These are phyloP conservation scores for Fusarium temperatum DNA, from an alignment of 2,329 filamentous ascomycete genomes.

Conservation along the genomic window DNA sequence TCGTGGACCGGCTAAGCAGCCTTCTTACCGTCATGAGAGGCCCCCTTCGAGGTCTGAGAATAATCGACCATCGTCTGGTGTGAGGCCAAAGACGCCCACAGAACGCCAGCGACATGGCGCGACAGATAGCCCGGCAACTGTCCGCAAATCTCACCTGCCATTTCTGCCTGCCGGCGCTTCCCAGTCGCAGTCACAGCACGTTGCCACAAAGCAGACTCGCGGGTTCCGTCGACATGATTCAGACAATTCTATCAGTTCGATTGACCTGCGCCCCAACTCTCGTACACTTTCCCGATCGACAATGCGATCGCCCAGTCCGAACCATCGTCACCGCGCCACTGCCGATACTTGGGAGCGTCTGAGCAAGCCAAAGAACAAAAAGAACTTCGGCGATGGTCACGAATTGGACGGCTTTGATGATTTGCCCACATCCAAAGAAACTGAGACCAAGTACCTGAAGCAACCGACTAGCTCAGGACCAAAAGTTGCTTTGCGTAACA, in stretches of 20 bases:
- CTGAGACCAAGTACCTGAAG: constrained; percentile 85
- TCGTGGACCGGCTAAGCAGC: constrained; percentile 61
- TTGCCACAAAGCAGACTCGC: constrained; percentile 74
- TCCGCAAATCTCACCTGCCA: constrained; percentile 71
- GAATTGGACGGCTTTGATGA: constrained; percentile 96
- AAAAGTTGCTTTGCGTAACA: constrained; percentile 68
- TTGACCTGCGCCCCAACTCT: constrained; percentile 66
- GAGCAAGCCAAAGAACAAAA: constrained; percentile 69
- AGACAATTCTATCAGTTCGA: constrained; percentile 69
- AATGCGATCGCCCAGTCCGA: constrained; percentile 68
- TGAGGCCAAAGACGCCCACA: constrained; percentile 76
- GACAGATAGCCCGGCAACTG: constrained; percentile 60
- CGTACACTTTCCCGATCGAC: constrained; percentile 66
- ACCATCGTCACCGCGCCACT: constrained; percentile 54
- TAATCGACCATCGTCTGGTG: constrained; percentile 58
- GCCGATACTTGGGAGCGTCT: constrained; percentile 71
- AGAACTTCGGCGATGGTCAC: constrained; percentile 85
- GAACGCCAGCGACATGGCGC: constrained; percentile 64
- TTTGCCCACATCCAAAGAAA: constrained; percentile 83
- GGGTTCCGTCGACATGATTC: constrained; percentile 84
- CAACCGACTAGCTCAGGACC: constrained; percentile 76
- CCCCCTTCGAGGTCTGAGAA: constrained; percentile 68
- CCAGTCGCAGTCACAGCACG: constrained; percentile 79
- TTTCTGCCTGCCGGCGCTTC: constrained; percentile 83
- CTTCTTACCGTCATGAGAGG: constrained; percentile 60